phyloP scores from a whole-genome alignment of 495 filamentous ascomycete genomes.

The Aspergillus incahuasiensis region DNA sequence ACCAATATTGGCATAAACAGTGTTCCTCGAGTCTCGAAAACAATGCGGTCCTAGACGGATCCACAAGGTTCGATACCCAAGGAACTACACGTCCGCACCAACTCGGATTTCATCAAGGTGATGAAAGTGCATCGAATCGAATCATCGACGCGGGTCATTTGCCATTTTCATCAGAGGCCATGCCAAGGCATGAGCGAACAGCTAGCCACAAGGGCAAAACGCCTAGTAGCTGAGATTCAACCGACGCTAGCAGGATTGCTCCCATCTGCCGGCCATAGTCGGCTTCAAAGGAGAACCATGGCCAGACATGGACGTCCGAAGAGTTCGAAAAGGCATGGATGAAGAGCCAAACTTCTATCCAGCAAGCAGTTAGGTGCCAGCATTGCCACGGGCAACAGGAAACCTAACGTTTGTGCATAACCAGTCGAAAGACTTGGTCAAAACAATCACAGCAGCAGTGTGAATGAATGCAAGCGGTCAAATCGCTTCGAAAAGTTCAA shows the following conservation, averaged over 20 bases:
- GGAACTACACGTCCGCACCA: neutral
- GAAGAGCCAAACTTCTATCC: no score
- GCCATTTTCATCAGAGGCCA: neutral
- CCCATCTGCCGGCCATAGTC: no score
- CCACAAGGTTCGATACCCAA: neutral
- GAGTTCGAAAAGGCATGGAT: no score
- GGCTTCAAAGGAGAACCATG: no score
- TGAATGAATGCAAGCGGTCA: neutral
- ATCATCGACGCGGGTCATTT: neutral
- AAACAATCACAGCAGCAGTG: constrained; percentile 12
- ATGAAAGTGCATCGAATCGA: neutral
- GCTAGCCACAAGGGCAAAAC: neutral
- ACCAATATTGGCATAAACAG: no score
- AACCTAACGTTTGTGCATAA: neutral
- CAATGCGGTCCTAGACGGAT: neutral
- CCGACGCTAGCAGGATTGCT: no score
- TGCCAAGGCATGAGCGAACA: no score
- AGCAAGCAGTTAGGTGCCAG: no score
- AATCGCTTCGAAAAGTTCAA: neutral
- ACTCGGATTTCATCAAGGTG: neutral
- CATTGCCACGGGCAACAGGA: neutral
- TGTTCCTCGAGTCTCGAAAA: neutral
- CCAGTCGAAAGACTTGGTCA: neutral
- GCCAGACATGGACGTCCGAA: no score
- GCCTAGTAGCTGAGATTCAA: no score